Base-by-base conservation (phyloP, 345 rosid species). In the Eucalyptus tenuipes region DNA sequence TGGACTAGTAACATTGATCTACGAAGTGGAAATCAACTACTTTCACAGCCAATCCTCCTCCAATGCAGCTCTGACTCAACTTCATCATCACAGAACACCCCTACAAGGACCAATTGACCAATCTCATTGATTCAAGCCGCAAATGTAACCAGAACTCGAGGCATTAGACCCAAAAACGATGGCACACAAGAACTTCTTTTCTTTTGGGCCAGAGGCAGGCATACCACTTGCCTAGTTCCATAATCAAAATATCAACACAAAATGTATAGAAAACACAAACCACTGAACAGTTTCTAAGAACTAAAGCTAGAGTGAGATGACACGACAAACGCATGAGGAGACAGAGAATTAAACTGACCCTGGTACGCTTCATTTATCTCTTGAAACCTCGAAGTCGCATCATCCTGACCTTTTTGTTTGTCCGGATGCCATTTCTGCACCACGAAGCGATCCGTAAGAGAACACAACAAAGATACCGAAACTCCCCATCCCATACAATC, bases 381-480 rank as follows among this genome's bases (percentile, higher is more conserved):
- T 93, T 98, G 99, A 93, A 98, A 97, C 92, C 93, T 94, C 16
- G 95, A 93, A 79, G 99, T 96, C 49, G 96, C 94, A 79, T 91
- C 89, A 29, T 93, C 95, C 88, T 90, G 94, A 37, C 88, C 94
- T 89, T 98, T 97, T 49, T 94, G 93, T 91, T 98, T 97, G 86
- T 97, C 99, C 3, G 99, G 99, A 88, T 97, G 99, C 99, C 99
- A 97, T 90, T 95, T 97, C 99, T 96, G 91, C 93, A 91, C 17
- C 89, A 55, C 12, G 15, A 75, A 40, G 47, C 7, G 29, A 37
- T 20, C 82, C 4, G 16, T 75, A 85, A 49, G 55, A 48, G 22
- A 85, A 29, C 22, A 27, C 24, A 2, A 48, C 24, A 85, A 48
- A 6, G 86, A 52, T 48, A 85, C 82, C 27, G 29, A 40, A 22